A percentile compares a stretch with the other conserved stretches of the same genome.
These are phyloP conservation scores for Brassica nigra DNA, from an alignment of 345 rosid genomes.

Conservation along the genomic window DNA sequence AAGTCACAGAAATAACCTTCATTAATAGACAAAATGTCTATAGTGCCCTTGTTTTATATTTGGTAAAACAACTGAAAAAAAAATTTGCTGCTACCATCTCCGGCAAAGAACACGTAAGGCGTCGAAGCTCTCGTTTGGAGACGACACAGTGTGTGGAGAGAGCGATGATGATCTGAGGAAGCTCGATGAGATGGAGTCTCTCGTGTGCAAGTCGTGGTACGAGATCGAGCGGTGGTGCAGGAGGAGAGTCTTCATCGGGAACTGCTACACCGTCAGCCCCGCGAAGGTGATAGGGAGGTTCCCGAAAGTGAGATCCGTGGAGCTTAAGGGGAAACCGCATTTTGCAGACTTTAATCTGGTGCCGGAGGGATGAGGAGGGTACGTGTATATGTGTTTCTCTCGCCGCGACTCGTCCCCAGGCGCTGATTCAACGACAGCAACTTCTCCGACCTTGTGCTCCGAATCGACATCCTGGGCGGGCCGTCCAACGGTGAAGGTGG, in stretches of 20 bases:
- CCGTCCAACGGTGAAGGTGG: background rate
- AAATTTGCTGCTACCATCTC: too few species aligned
- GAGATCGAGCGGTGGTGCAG: conserved; percentile 84
- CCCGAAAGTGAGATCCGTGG: conserved; percentile 86
- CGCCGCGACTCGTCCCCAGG: background rate
- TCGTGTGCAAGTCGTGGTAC: conserved; percentile 94
- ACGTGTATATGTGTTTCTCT: conserved; percentile 33
- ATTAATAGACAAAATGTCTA: too few species aligned
- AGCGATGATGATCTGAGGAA: too few species aligned
- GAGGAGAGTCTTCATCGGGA: conserved; percentile 73
- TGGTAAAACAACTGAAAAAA: too few species aligned
- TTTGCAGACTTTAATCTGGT: conserved; percentile 93
- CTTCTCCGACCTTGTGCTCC: conserved; percentile 2
- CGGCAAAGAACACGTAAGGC: too few species aligned
- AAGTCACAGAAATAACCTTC: too few species aligned
- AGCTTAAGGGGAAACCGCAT: conserved; percentile 93
- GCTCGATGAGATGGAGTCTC: conserved; percentile 32
- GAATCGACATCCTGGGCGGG: background rate
- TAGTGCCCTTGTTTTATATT: too few species aligned
- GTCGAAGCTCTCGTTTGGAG: too few species aligned
- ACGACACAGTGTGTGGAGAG: too few species aligned
- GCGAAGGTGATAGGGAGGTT: conserved; percentile 62
- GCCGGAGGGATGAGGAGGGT: conserved; percentile 93
- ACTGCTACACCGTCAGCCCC: conserved; percentile 88
- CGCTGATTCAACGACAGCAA: background rate